Conservation (phyloP, 345 rosid genomes). For the Eutrema yunnanense region DNA sequence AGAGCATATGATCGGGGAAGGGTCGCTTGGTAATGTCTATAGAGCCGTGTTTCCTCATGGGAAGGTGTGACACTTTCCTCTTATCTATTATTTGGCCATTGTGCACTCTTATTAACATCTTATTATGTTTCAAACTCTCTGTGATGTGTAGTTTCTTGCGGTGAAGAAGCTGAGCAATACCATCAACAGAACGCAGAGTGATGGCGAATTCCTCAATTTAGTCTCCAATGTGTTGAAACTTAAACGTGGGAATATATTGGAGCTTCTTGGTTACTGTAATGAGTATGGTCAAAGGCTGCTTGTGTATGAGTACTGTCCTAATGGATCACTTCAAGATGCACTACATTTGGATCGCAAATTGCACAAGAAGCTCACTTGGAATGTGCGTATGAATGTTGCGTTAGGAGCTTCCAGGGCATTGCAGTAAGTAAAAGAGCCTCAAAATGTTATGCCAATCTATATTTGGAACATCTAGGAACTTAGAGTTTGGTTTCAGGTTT, state of each 20-base stretch:
- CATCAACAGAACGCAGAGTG: conserved; percentile 39
- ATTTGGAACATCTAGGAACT: background rate
- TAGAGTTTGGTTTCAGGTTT: conserved; percentile 42
- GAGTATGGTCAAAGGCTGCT: conserved; percentile 75
- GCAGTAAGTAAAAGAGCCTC: conserved; percentile 58
- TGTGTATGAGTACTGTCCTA: conserved; percentile 56
- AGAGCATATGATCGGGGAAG: conserved; percentile 75
- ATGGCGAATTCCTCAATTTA: conserved; percentile 55
- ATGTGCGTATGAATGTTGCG: conserved; percentile 59
- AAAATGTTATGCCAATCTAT: background rate
- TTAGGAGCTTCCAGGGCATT: conserved; percentile 86
- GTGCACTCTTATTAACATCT: conserved; percentile 6
- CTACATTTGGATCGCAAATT: conserved; percentile 59
- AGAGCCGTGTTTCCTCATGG: conserved; percentile 76
- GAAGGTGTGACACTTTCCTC: conserved; percentile 39
- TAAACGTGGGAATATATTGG: conserved; percentile 59
- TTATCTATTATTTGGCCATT: background rate
- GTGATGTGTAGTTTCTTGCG: conserved; percentile 49
- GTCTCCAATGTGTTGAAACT: conserved; percentile 53
- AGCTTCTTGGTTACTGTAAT: conserved; percentile 77
- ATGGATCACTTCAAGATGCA: conserved; percentile 74
- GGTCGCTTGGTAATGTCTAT: conserved; percentile 64
- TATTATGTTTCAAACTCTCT: background rate
- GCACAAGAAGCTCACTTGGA: conserved; percentile 69
- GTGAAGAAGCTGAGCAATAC: conserved; percentile 71